Conservation (phyloP, 805 yeast genomes). For the Candida stauntonica region DNA sequence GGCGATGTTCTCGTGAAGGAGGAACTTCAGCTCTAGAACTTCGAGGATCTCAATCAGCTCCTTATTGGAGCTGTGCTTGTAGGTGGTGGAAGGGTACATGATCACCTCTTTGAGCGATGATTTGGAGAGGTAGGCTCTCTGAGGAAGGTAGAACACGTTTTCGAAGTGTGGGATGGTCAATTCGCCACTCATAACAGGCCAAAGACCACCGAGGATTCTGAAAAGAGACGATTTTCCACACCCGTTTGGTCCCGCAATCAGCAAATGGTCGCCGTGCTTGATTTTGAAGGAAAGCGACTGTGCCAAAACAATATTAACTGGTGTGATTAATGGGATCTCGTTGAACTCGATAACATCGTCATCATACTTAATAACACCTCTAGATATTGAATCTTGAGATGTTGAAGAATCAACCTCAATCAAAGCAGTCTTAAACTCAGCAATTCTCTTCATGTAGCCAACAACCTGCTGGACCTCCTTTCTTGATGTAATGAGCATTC, state of each 20-base stretch:
- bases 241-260: conserved; percentile 95
- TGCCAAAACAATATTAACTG: conserved; percentile 72
- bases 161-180: conserved; percentile 61
- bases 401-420: conserved; percentile 38
- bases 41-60: conserved; percentile 50
- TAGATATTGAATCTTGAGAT: conserved; percentile 19
- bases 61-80: conserved; percentile 38
- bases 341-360: conserved; percentile 64
- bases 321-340: conserved; percentile 78
- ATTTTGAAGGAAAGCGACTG: conserved; percentile 64
- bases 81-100: conserved; percentile 79
- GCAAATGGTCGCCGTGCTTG: conserved; percentile 75
- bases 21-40: conserved; percentile 55
- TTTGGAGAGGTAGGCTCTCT: conserved; percentile 74
- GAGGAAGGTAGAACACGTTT: conserved; percentile 85
- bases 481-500: conserved; percentile 79
- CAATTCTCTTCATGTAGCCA: conserved; percentile 75
- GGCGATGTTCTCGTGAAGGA: conserved; percentile 42
- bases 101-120: conserved; percentile 77
- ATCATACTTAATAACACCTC: conserved; percentile 38
- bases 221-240: conserved; percentile 93
- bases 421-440: conserved; percentile 64
- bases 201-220: conserved; percentile 85
- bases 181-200: conserved; percentile 68
- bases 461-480: conserved; percentile 77